phyloP scores from a whole-genome alignment of 352 stramenopile genomes.

The Albugo candida region DNA sequence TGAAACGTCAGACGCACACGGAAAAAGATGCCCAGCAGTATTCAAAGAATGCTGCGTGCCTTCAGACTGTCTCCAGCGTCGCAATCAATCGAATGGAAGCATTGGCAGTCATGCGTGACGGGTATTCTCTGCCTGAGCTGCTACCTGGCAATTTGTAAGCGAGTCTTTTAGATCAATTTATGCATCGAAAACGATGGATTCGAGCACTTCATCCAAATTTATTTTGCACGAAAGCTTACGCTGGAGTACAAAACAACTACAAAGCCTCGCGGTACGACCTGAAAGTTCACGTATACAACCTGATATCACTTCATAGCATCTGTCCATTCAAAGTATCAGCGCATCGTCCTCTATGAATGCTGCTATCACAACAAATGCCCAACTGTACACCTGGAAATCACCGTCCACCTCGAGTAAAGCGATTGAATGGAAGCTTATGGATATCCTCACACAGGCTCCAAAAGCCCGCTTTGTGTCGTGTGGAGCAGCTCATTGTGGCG shows the following conservation, averaged over 20 bases:
- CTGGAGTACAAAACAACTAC: constrained; percentile 20
- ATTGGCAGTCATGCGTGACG: neutral
- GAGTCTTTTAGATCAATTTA: too few relatives aligned
- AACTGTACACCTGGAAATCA: constrained; percentile 73
- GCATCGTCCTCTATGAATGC: constrained; percentile 8
- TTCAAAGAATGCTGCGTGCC: constrained; percentile 32
- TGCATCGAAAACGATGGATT: too few relatives aligned
- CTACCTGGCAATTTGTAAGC: too few relatives aligned
- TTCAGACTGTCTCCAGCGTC: constrained; percentile 1
- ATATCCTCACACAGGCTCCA: too few relatives aligned
- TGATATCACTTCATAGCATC: too few relatives aligned
- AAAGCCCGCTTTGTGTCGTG: constrained; percentile 69
- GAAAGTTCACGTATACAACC: constrained; percentile 5
- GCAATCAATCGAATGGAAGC: neutral
- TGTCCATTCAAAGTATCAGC: too few relatives aligned
- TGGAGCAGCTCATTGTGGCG: constrained; percentile 62
- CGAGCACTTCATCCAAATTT: too few relatives aligned
- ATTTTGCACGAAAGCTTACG: too few relatives aligned
- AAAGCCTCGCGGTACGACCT: constrained; percentile 40
- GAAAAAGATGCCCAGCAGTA: too few relatives aligned
- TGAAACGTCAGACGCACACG: too few relatives aligned
- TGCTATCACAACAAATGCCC: constrained; percentile 45
- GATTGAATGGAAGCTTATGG: too few relatives aligned
- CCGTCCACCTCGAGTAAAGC: too few relatives aligned
- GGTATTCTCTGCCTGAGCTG: neutral